Percentiles rank a stretch among this genome's conserved stretches.
Conservation (phyloP, 768 basidiomycete species). For the Sarcodon sp. region DNA sequence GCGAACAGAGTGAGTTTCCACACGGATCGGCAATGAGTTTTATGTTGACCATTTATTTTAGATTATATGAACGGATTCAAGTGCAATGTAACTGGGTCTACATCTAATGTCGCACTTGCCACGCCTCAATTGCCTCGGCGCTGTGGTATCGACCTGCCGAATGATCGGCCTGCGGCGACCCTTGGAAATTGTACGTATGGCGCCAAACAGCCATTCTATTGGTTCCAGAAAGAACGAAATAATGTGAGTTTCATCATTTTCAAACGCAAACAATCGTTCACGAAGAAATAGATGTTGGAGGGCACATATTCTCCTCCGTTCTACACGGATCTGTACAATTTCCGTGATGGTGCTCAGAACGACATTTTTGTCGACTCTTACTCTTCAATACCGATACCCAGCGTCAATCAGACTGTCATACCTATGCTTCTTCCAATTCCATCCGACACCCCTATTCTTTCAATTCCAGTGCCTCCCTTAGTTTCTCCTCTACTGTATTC, state of each 20-base stretch:
- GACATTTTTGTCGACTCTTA: conserved; percentile 63
- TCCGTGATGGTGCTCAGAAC: conserved; percentile 55
- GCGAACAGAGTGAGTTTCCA: conserved; percentile 41
- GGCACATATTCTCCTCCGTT: conserved; percentile 45
- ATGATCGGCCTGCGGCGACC: conserved; percentile 25
- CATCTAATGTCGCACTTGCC: conserved; percentile 38
- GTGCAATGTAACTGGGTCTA: conserved; percentile 45
- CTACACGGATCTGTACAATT: conserved; percentile 63
- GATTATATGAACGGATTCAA: conserved; percentile 71
- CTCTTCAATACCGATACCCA: conserved; percentile 12
- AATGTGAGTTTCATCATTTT: conserved; percentile 28
- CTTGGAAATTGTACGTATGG: conserved; percentile 64
- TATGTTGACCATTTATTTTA: conserved; percentile 8
- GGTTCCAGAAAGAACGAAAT: conserved; percentile 50
- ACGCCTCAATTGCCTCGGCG: conserved; percentile 46
- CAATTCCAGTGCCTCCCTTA: not conserved
- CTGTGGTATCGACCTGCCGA: conserved; percentile 45
- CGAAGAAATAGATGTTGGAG: conserved; percentile 43
- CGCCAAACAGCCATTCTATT: conserved; percentile 59
- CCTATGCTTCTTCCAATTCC: conserved; percentile 7
- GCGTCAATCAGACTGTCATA: conserved; percentile 13
- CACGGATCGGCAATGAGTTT: not conserved
- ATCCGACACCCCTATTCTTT: not conserved
- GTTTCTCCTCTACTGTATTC: not conserved
- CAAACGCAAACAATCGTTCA: not conserved